A percentile compares a stretch with the other conserved stretches of the same genome.
Evolutionary conservation across 2,329 filamentous ascomycete genomes (phyloP).

Genomic region (Xylariaceae sp.): DNA sequence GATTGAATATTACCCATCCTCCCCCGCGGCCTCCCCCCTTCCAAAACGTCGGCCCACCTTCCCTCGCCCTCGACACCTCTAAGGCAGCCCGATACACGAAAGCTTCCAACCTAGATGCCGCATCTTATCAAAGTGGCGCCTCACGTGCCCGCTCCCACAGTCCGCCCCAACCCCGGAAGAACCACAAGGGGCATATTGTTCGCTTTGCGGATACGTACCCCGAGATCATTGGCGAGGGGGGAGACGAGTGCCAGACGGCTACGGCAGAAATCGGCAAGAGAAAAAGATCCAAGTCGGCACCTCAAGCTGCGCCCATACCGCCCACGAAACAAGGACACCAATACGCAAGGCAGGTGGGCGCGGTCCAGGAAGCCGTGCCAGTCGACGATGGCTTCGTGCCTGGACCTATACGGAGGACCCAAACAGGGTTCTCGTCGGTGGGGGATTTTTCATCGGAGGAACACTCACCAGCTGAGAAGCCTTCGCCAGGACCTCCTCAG

Average conservation of each 20-base stretch:
- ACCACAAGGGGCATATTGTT: constrained; percentile 61
- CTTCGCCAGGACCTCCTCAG: constrained; percentile 18
- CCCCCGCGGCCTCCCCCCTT: constrained; percentile 34
- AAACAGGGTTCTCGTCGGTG: constrained; percentile 49
- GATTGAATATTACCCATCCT: constrained; percentile 48
- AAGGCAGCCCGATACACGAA: constrained; percentile 53
- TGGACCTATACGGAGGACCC: constrained; percentile 49
- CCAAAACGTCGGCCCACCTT: constrained; percentile 30
- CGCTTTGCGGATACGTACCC: constrained; percentile 69
- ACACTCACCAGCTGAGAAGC: constrained; percentile 9
- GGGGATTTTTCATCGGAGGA: constrained; percentile 17
- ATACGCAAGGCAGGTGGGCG: constrained; percentile 19
- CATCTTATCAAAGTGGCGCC: constrained; percentile 38
- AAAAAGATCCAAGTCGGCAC: constrained; percentile 40
- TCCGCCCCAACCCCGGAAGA: constrained; percentile 50
- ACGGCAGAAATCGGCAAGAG: constrained; percentile 65
- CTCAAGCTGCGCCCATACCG: constrained; percentile 28
- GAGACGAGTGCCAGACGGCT: constrained; percentile 75
- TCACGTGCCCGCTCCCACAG: constrained; percentile 39
- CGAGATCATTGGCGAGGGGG: constrained; percentile 84
- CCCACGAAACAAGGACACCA: constrained; percentile 26
- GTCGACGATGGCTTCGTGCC: constrained; percentile 46
- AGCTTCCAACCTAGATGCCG: constrained; percentile 42
- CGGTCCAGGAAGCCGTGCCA: constrained; percentile 22
- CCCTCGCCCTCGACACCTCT: constrained; percentile 50